A percentile compares a stretch with the other conserved stretches of the same genome.
Evolutionary conservation across 768 basidiomycete species (phyloP).

Genomic region (Boletus rubropictus): DNA sequence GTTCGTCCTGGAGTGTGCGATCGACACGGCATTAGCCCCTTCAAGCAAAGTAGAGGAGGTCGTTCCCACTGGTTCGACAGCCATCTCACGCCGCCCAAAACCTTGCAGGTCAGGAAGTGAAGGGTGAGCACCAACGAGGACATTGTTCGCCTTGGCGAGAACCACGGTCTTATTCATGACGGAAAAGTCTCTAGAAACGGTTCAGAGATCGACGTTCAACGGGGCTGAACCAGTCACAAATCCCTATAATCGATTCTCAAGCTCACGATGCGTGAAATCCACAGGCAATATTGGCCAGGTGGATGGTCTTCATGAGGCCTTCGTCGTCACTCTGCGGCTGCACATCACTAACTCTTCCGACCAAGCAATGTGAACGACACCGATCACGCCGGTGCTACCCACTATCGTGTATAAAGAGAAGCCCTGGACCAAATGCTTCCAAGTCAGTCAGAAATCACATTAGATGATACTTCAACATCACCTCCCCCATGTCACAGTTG

Average conservation of each 20-base stretch:
- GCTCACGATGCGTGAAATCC: constrained; percentile 61
- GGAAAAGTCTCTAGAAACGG: constrained; percentile 47
- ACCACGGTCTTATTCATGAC: constrained; percentile 60
- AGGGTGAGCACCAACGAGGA: constrained; percentile 63
- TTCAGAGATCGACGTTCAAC: neutral
- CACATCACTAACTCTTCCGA: neutral
- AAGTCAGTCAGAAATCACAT: constrained; percentile 2
- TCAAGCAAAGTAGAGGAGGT: neutral
- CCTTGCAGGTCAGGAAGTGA: constrained; percentile 56
- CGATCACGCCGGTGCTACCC: constrained; percentile 1
- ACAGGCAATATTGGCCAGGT: constrained; percentile 60
- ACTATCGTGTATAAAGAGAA: constrained; percentile 48
- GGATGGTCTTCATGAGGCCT: constrained; percentile 49
- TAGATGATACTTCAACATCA: constrained; percentile 10
- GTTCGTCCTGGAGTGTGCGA: constrained; percentile 39
- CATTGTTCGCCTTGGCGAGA: constrained; percentile 50
- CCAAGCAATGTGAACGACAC: neutral
- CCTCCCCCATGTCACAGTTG: constrained; percentile 57
- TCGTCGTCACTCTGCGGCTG: constrained; percentile 44
- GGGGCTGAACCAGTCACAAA: neutral
- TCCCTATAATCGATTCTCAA: neutral
- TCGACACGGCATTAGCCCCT: neutral
- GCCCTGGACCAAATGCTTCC: constrained; percentile 31
- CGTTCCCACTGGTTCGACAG: constrained; percentile 46
- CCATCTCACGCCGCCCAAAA: constrained; percentile 63